Percentiles rank a stretch among this genome's conserved stretches.
Evolutionary conservation across 306 rosid species (phyloP).

Genomic region (Trifolium fragiferum): DNA sequence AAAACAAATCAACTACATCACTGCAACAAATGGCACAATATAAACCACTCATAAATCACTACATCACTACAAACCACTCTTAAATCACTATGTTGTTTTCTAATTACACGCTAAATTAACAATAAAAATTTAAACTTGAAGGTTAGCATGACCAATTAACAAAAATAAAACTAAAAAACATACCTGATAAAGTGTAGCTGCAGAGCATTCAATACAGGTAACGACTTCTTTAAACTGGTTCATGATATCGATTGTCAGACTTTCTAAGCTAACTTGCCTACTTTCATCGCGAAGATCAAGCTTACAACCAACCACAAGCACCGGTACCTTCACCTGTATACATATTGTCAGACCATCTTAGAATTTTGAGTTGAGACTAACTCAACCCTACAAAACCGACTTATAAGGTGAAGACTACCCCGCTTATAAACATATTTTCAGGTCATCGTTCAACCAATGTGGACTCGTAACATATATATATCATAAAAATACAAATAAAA

Average conservation of each 20-base stretch:
- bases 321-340: conserved; percentile 52
- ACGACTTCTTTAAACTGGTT: conserved; percentile 41
- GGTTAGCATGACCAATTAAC: conserved; percentile 14
- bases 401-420: too few species aligned
- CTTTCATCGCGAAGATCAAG: conserved; percentile 42
- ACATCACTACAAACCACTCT: neutral
- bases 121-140: conserved; percentile 2
- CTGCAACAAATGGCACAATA: neutral
- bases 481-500: neutral
- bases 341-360: too few species aligned
- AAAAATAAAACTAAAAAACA: conserved; percentile 21
- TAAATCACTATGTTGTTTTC: conserved; percentile 10
- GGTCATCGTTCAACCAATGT: too few species aligned
- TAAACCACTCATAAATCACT: neutral
- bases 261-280: conserved; percentile 44
- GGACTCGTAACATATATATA: neutral
- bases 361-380: too few species aligned
- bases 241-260: conserved; percentile 44
- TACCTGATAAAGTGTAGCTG: conserved; percentile 51
- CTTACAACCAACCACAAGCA: conserved; percentile 48
- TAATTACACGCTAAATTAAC: neutral
- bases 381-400: too few species aligned
- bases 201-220: conserved; percentile 56
- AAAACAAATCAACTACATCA: conserved; percentile 17
- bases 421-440: too few species aligned